phyloP scores from a whole-genome alignment of 108 stramenopile genomes.

The Cylindrotheca closterium region DNA sequence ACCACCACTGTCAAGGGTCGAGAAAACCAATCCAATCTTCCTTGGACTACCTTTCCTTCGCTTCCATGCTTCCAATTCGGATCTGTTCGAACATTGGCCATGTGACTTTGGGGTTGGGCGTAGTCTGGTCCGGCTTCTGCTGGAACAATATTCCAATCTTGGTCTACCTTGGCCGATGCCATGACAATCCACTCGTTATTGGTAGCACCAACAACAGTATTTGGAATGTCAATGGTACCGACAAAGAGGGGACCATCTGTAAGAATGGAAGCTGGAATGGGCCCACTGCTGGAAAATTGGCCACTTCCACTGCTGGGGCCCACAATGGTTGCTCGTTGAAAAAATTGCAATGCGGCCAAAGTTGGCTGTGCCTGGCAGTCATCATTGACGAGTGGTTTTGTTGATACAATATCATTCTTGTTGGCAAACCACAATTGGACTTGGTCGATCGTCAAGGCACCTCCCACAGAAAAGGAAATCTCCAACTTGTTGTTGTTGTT shows the following conservation, averaged over 20 bases:
- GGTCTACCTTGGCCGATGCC: conserved; percentile 57
- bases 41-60: conserved; percentile 58
- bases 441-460: conserved; percentile 58
- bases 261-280: conserved; percentile 4
- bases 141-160: conserved; percentile 35
- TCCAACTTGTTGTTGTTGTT: neutral
- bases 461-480: conserved; percentile 74
- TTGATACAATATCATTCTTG: conserved; percentile 45
- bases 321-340: neutral
- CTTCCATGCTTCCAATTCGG: conserved; percentile 56
- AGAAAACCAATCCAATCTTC: conserved; percentile 83
- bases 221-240: conserved; percentile 49
- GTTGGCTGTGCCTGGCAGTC: conserved; percentile 48
- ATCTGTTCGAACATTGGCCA: conserved; percentile 88
- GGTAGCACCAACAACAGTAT: conserved; percentile 34
- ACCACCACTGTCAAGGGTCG: conserved; percentile 56
- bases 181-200: conserved; percentile 44
- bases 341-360: conserved; percentile 1
- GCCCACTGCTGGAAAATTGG: conserved; percentile 16
- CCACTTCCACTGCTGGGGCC: conserved; percentile 7
- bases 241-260: conserved; percentile 45
- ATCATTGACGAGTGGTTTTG: conserved; percentile 42
- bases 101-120: conserved; percentile 64
- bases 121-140: neutral
- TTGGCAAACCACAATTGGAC: conserved; percentile 56